These are phyloP conservation scores for Aspergillus panamensis DNA, from an alignment of 495 filamentous ascomycete genomes.

Conservation along the genomic window DNA sequence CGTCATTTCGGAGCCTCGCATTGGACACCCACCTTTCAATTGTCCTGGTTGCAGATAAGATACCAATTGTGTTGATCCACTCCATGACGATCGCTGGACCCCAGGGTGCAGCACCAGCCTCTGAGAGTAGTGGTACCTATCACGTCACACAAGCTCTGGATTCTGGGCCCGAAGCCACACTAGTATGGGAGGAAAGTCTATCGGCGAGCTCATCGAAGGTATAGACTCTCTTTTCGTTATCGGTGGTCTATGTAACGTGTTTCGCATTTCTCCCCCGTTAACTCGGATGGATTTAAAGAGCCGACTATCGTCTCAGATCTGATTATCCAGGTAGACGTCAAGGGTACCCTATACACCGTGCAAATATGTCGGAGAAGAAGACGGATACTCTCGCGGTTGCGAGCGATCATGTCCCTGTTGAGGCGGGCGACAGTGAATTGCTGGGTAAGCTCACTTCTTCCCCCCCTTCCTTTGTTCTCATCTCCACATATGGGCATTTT, in stretches of 20 bases:
- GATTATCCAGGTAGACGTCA: not conserved
- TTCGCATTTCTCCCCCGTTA: too few species aligned
- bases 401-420: slow-evolving; percentile 9
- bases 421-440: slow-evolving; percentile 31
- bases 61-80: not conserved
- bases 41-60: slow-evolving; percentile 1
- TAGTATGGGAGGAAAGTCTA: too few species aligned
- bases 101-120: not conserved
- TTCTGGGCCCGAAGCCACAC: too few species aligned
- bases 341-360: not conserved
- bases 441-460: slow-evolving; percentile 23
- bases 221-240: too few species aligned
- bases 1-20: slow-evolving; percentile 20
- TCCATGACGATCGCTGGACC: not conserved
- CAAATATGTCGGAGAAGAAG: slow-evolving; percentile 15
- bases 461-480: not conserved
- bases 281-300: not conserved
- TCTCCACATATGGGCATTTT: too few species aligned
- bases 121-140: too few species aligned
- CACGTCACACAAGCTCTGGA: too few species aligned
- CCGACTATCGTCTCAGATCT: not conserved
- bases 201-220: too few species aligned
- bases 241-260: too few species aligned
- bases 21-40: slow-evolving; percentile 23
- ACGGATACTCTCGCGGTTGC: slow-evolving; percentile 9